These are phyloP conservation scores for Talaromyces stipitatus DNA, from an alignment of 495 filamentous ascomycete genomes.

Conservation along the genomic window DNA sequence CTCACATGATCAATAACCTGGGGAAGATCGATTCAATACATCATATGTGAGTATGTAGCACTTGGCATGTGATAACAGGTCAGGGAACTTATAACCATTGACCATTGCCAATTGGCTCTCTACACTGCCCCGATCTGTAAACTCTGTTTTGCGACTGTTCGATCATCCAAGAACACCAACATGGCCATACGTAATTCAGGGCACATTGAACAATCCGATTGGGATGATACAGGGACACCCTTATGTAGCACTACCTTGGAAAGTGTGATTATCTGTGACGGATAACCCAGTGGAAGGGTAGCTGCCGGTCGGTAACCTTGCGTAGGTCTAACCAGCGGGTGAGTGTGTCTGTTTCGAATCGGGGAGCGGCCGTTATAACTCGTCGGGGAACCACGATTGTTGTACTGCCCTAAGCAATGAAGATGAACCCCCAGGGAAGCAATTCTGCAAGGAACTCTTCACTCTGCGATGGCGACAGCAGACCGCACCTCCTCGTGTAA, in stretches of 20 bases:
- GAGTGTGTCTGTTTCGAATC: constrained; percentile 9
- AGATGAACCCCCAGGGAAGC: constrained; percentile 8
- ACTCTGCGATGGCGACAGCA: constrained; percentile 8
- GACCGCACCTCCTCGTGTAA: constrained; percentile 8
- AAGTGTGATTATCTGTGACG: background rate
- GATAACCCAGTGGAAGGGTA: constrained; percentile 6
- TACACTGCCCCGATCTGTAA: background rate
- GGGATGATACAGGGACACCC: background rate
- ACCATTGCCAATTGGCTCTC: background rate
- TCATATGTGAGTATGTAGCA: background rate
- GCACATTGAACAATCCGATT: no score
- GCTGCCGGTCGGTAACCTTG: constrained; percentile 5
- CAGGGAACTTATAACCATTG: no score
- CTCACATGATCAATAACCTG: constrained; percentile 3
- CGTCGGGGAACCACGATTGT: constrained; percentile 8
- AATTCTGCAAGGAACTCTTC: constrained; percentile 8
- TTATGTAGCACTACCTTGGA: background rate
- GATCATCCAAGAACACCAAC: background rate
- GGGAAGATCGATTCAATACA: background rate
- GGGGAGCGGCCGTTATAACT: constrained; percentile 5
- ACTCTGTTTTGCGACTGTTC: background rate
- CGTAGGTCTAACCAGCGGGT: constrained; percentile 4
- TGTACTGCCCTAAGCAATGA: constrained; percentile 6
- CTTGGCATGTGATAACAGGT: background rate
- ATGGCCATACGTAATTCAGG: no score